A percentile compares a stretch with the other conserved stretches of the same genome.
Conservation (phyloP, 2,329 filamentous ascomycete species). For the Xylariaceae sp. region DNA sequence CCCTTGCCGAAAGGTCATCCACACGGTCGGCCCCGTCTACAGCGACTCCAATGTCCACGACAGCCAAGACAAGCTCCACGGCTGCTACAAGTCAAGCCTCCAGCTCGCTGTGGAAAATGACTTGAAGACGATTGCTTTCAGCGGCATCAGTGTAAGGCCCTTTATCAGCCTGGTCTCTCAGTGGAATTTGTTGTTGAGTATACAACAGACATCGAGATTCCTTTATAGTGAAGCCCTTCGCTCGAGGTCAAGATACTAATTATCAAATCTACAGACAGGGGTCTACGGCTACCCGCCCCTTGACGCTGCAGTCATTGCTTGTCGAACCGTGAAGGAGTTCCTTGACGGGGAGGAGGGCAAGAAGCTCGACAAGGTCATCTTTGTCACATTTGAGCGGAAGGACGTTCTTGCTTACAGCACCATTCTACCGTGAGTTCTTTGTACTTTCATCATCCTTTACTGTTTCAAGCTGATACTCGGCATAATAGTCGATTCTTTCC, state of each 20-base stretch:
- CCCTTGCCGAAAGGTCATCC: constrained; percentile 77
- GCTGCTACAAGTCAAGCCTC: constrained; percentile 70
- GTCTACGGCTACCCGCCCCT: constrained; percentile 81
- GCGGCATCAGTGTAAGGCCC: constrained; percentile 60
- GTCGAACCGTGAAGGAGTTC: constrained; percentile 56
- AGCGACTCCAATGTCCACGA: constrained; percentile 36
- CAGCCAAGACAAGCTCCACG: constrained; percentile 48
- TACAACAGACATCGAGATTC: no score
- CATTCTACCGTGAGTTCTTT: constrained; percentile 65
- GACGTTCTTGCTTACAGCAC: constrained; percentile 72
- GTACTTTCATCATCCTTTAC: neutral
- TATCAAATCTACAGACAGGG: constrained; percentile 54
- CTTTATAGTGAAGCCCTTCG: no score
- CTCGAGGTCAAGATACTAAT: no score
- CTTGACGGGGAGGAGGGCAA: constrained; percentile 45
- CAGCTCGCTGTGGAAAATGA: constrained; percentile 66
- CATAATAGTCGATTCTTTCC: constrained; percentile 26
- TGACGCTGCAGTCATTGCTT: constrained; percentile 70
- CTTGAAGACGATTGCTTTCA: constrained; percentile 75
- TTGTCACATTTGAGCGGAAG: constrained; percentile 79
- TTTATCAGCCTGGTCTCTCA: no score
- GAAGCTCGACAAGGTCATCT: constrained; percentile 71
- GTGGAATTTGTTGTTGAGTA: no score
- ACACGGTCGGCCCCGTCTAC: constrained; percentile 87
- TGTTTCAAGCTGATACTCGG: neutral